Conservation (phyloP, 139 green algal species). For the Chlamydomonas asymmetrica region DNA sequence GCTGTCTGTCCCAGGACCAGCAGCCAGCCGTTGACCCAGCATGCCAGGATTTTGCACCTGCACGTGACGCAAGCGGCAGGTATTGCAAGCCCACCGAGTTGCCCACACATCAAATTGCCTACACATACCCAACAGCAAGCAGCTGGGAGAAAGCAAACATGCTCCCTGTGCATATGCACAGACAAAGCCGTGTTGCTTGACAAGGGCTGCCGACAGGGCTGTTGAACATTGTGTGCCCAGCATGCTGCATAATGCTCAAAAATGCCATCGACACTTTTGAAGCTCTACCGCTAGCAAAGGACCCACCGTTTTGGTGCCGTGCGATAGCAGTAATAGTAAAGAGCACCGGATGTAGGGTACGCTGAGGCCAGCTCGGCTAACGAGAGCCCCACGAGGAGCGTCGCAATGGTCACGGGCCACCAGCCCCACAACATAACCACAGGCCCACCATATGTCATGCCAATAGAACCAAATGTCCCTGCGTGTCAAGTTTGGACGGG, state of each 20-base stretch:
- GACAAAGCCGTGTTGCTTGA: background rate
- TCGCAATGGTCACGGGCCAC: background rate
- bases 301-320: background rate
- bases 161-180: background rate
- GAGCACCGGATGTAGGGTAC: conserved; percentile 21
- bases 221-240: background rate
- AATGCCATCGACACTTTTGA: background rate
- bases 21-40: conserved; percentile 18
- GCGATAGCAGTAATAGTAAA: conserved; percentile 21
- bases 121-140: background rate
- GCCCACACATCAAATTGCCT: no score
- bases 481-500: background rate
- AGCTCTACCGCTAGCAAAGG: background rate
- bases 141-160: background rate
- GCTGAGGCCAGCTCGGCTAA: conserved; percentile 15
- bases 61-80: background rate
- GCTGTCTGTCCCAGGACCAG: conserved; percentile 21
- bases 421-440: conserved; percentile 34
- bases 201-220: background rate
- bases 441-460: conserved; percentile 20
- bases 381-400: background rate
- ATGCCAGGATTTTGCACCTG: conserved; percentile 11
- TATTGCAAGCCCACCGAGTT: no score
- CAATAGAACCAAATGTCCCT: conserved; percentile 15
- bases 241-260: no score